Percentiles rank a stretch among this genome's conserved stretches.
phyloP scores from a whole-genome alignment of 2,329 filamentous ascomycete species.

The Cordyceps militaris region DNA sequence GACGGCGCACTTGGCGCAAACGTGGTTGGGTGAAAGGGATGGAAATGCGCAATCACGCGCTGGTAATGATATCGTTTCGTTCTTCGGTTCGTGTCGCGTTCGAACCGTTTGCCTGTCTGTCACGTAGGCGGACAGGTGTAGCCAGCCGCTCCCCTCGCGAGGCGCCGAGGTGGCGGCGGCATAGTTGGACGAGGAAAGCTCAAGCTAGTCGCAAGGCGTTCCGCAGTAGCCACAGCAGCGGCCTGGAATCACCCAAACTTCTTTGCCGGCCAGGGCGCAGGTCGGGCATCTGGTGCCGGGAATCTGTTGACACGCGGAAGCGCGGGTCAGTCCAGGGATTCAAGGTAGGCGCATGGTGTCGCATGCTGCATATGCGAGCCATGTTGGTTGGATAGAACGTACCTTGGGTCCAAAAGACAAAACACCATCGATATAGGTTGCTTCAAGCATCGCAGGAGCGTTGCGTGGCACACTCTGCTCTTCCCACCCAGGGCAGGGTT shows the following conservation, averaged over 20 bases:
- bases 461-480: background rate
- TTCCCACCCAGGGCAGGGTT: background rate
- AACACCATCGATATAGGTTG: background rate
- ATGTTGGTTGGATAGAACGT: background rate
- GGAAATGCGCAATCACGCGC: background rate
- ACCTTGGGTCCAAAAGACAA: constrained; percentile 12
- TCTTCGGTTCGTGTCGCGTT: background rate
- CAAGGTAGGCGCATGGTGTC: background rate
- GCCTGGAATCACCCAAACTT: constrained; percentile 51
- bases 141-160: background rate
- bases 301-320: constrained; percentile 24
- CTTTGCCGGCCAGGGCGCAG: constrained; percentile 40
- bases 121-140: background rate
- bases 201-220: constrained; percentile 31
- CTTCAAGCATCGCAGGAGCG: background rate
- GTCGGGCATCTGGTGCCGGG: constrained; percentile 47
- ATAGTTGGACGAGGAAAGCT: background rate
- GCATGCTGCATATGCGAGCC: background rate
- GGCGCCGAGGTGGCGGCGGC: background rate
- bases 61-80: background rate
- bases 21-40: background rate
- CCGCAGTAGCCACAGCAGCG: constrained; percentile 45
- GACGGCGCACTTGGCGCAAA: background rate
- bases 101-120: background rate
- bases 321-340: background rate